Conservation (phyloP, 1,139 yeast genomes). For the Yamadazyma trypodendri region DNA sequence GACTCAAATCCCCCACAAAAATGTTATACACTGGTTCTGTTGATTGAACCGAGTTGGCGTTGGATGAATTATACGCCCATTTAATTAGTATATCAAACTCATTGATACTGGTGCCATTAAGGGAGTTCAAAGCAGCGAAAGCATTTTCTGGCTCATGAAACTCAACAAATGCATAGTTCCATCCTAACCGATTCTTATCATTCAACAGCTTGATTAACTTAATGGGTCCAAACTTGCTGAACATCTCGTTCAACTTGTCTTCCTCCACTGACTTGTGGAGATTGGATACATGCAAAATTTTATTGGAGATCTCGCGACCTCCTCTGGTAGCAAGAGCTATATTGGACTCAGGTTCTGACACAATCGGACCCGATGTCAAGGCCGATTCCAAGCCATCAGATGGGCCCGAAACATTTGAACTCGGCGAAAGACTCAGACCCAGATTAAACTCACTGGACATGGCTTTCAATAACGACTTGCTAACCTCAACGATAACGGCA, state of each 20-base stretch:
- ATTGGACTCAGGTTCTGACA: not conserved
- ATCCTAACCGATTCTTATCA: slow-evolving; percentile 73
- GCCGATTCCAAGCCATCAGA: no score
- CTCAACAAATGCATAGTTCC: slow-evolving; percentile 84
- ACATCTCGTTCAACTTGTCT: slow-evolving; percentile 57
- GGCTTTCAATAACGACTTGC: not conserved
- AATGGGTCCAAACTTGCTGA: slow-evolving; percentile 60
- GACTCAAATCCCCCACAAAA: slow-evolving; percentile 83
- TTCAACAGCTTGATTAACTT: slow-evolving; percentile 65
- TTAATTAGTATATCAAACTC: slow-evolving; percentile 62
- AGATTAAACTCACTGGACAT: no score
- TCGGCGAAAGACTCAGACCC: no score
- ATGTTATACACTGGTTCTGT: slow-evolving; percentile 60
- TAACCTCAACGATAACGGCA: not conserved
- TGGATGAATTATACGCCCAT: slow-evolving; percentile 77
- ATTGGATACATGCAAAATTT: slow-evolving; percentile 75
- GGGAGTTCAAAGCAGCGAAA: slow-evolving; percentile 55
- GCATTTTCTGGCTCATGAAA: slow-evolving; percentile 62
- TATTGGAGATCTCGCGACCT: slow-evolving; percentile 75
- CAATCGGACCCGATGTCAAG: not conserved
- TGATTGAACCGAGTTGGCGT: slow-evolving; percentile 43
- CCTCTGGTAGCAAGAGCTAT: slow-evolving; percentile 71
- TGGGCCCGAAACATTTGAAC: no score
- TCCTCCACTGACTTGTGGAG: slow-evolving; percentile 67
- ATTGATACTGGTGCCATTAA: slow-evolving; percentile 57